Evolutionary conservation across 495 filamentous ascomycete genomes (phyloP).

Genomic region (Xylaria castorea): DNA sequence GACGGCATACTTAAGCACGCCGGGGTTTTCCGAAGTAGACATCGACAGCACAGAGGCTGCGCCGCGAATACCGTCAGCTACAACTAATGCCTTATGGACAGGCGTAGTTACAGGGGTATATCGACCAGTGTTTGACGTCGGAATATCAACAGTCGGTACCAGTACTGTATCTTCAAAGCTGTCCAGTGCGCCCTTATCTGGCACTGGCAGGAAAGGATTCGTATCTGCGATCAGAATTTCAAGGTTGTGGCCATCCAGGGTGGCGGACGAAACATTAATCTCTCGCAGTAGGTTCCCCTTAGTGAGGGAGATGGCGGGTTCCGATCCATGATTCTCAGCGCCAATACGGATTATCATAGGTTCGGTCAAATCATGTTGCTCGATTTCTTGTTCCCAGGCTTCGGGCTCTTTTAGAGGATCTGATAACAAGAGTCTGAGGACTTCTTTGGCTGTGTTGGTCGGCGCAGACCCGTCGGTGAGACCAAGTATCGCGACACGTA

Average conservation of each 20-base stretch:
- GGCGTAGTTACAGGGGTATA: constrained; percentile 75
- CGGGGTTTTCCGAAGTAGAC: constrained; percentile 43
- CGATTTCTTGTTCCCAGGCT: constrained; percentile 74
- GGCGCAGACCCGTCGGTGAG: constrained; percentile 45
- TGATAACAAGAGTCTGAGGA: constrained; percentile 75
- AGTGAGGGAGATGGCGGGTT: constrained; percentile 33
- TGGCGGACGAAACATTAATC: constrained; percentile 67
- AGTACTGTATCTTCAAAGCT: constrained; percentile 65
- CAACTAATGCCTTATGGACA: constrained; percentile 81
- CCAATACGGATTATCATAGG: constrained; percentile 57
- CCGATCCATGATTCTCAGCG: constrained; percentile 28
- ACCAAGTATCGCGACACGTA: constrained; percentile 71
- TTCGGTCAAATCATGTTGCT: constrained; percentile 48
- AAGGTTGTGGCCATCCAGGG: constrained; percentile 70
- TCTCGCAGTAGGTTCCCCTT: constrained; percentile 51
- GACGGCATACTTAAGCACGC: constrained; percentile 49
- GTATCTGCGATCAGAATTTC: constrained; percentile 77
- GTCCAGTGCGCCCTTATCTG: constrained; percentile 38
- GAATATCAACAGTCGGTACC: constrained; percentile 74
- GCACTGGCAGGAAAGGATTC: constrained; percentile 53
- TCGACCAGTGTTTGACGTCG: constrained; percentile 63
- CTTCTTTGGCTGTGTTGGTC: constrained; percentile 54
- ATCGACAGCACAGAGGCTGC: constrained; percentile 48
- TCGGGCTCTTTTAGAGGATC: constrained; percentile 73
- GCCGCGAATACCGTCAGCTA: constrained; percentile 67